Conservation (phyloP, 176 grass and related monocot genomes). For the Cymbopogon citratus region DNA sequence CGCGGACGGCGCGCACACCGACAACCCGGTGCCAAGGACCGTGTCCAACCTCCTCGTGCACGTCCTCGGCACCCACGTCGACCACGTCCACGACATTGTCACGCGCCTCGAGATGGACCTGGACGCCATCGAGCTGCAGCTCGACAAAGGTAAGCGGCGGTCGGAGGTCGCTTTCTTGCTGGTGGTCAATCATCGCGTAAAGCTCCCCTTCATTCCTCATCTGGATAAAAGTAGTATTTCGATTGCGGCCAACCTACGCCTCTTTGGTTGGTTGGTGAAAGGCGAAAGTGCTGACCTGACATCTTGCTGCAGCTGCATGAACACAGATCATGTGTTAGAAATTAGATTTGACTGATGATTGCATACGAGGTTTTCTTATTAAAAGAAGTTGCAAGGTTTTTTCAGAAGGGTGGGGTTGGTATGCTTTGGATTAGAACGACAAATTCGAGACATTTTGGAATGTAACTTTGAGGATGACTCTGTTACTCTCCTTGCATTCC, state of each 20-base stretch:
- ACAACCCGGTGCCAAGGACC: constrained; percentile 75
- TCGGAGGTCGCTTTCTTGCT: constrained; percentile 22
- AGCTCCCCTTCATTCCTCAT: not conserved
- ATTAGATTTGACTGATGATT: not conserved
- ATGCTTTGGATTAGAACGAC: not conserved
- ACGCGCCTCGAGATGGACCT: constrained; percentile 87
- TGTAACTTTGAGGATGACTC: not conserved
- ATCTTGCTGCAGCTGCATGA: not conserved
- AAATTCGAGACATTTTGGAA: not conserved
- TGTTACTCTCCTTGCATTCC: not conserved
- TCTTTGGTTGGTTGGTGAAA: constrained; percentile 20
- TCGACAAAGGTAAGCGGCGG: constrained; percentile 61
- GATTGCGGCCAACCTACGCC: constrained; percentile 2
- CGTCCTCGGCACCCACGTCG: constrained; percentile 81
- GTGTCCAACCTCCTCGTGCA: constrained; percentile 86
- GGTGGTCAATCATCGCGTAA: not conserved
- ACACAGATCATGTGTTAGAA: not conserved
- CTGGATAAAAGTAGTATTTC: not conserved
- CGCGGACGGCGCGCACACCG: constrained; percentile 82
- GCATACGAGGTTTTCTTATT: not conserved
- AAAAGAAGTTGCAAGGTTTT: not conserved
- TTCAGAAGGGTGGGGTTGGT: constrained; percentile 3
- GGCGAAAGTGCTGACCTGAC: not conserved
- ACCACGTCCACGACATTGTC: constrained; percentile 95
- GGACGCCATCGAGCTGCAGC: constrained; percentile 73